Percentiles rank a stretch among this genome's conserved stretches.
Conservation (phyloP, 495 filamentous ascomycete genomes). For the Aspergillus saccharolyticus region DNA sequence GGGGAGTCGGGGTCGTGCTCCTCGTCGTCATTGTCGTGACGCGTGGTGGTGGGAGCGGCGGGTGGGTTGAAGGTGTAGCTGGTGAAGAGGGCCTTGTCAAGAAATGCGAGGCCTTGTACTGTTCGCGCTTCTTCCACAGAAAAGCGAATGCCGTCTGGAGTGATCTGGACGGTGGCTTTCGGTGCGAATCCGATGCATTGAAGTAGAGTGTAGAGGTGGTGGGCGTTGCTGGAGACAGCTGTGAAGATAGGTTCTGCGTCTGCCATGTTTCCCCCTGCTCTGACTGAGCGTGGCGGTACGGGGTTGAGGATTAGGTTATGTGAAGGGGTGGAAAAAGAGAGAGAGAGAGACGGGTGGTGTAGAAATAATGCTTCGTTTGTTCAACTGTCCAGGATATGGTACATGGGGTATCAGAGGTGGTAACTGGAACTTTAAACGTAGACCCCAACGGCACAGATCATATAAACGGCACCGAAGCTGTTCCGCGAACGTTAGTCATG, state of each 20-base stretch:
- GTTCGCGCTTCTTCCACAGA: constrained; percentile 77
- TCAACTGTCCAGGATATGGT: constrained; percentile 34
- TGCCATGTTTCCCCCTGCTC: constrained; percentile 14
- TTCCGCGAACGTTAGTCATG: constrained; percentile 9
- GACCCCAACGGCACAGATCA: constrained; percentile 97
- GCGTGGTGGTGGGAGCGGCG: constrained; percentile 13
- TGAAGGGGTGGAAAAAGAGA: constrained; percentile 13
- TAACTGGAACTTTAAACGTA: constrained; percentile 69
- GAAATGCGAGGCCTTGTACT: constrained; percentile 82
- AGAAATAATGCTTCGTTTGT: constrained; percentile 31
- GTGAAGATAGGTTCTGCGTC: constrained; percentile 59
- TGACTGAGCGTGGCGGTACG: constrained; percentile 9
- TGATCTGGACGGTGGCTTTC: constrained; percentile 80
- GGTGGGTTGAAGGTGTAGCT: constrained; percentile 63
- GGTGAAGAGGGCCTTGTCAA: constrained; percentile 81
- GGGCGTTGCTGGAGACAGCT: constrained; percentile 79
- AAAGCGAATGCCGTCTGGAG: constrained; percentile 76
- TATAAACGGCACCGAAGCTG: constrained; percentile 93
- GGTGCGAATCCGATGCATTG: constrained; percentile 78
- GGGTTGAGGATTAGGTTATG: constrained; percentile 15
- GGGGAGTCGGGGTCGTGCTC: constrained; percentile 7
- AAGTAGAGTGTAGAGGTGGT: constrained; percentile 84
- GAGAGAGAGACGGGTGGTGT: constrained; percentile 28
- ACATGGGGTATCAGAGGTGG: constrained; percentile 27
- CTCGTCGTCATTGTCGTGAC: constrained; percentile 30